Percentiles rank a stretch among this genome's conserved stretches.
phyloP scores from a whole-genome alignment of 768 basidiomycete species.

The Amyloporia xantha region DNA sequence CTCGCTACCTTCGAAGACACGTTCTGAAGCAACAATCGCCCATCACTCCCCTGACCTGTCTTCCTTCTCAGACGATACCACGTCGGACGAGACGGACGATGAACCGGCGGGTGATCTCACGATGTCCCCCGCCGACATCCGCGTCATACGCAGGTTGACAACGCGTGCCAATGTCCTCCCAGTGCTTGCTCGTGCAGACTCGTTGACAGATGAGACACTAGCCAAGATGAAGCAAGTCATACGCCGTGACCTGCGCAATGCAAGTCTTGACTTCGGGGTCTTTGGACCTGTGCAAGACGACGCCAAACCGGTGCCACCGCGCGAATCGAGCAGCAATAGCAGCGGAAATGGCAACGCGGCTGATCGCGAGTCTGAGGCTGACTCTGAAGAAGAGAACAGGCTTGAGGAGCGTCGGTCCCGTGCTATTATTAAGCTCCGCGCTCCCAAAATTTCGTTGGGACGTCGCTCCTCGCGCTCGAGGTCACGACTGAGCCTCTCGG shows the following conservation, averaged over 20 bases:
- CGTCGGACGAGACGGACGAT: slow-evolving; percentile 46
- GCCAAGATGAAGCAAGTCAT: slow-evolving; percentile 65
- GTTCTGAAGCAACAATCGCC: slow-evolving; percentile 63
- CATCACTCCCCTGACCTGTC: slow-evolving; percentile 48
- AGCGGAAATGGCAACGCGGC: slow-evolving; percentile 7
- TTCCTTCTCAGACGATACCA: slow-evolving; percentile 38
- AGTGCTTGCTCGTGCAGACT: slow-evolving; percentile 74
- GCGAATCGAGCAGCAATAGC: not conserved
- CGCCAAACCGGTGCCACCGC: slow-evolving; percentile 3
- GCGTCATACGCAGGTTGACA: slow-evolving; percentile 70
- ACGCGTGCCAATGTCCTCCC: slow-evolving; percentile 76
- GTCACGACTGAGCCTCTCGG: slow-evolving; percentile 63
- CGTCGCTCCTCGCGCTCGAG: slow-evolving; percentile 57
- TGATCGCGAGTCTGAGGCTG: slow-evolving; percentile 19
- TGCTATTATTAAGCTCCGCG: slow-evolving; percentile 70
- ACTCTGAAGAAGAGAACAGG: slow-evolving; percentile 32
- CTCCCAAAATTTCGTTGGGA: slow-evolving; percentile 36
- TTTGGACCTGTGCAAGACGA: slow-evolving; percentile 42
- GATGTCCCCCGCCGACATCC: slow-evolving; percentile 74
- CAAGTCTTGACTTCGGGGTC: slow-evolving; percentile 71
- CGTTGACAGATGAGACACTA: slow-evolving; percentile 75
- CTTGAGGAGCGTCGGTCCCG: slow-evolving; percentile 55
- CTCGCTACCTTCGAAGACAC: slow-evolving; percentile 44
- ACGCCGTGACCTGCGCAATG: slow-evolving; percentile 56
- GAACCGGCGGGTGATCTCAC: slow-evolving; percentile 45